Evolutionary conservation across 2,329 filamentous ascomycete species (phyloP), one percentile per base, ranked within the genome.

Genomic region (Periglandula ipomoeae): DNA sequence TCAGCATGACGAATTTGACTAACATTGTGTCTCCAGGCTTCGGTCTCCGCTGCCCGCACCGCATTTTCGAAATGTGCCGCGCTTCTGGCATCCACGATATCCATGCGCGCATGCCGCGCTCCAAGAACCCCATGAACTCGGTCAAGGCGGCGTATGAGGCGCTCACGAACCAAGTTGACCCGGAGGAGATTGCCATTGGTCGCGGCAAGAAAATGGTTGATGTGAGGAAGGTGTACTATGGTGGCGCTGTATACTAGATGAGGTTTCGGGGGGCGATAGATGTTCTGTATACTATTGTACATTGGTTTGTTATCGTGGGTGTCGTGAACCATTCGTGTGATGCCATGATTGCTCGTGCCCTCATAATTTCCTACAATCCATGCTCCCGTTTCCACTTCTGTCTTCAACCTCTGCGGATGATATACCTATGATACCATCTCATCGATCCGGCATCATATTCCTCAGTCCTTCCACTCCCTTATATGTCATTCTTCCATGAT

Each of bases 201-300:
- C 74, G 90, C 55, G 91, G 93, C 52, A 91, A 87, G 79, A 98
- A 98, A 78, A 66, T 98, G 62, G 89, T 98, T 30, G 93, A 98
- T 72, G 88, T 91, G 55, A 77, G 93, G 58, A 96, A 93, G 75
- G 93, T 97, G 61, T 98, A 98, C 73, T 97, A 96, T 70, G 89
- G 87, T 46, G 89, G 89, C 35, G 77, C 76, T 67, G 76, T 85
- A 66, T 77, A 79, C 62, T 81, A 76, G 63, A 47, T 11, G 20
- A 10, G 27, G 2, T 30, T 8, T 10, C 6, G 19, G 17, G 34
- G 17, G 5, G 6, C 34, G 34, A 15, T 37, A 19, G 13, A n/a
- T 37, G 34, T 37, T 37, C 17, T 35, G 43, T 45, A 35, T 22
- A 26, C 10, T 46, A 46, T 27, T 24, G 26, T 47, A 27, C 22